Evolutionary conservation across 352 stramenopile species (phyloP), one percentile per base, ranked within the genome.

Genomic region (Thalassiosira hispida): DNA sequence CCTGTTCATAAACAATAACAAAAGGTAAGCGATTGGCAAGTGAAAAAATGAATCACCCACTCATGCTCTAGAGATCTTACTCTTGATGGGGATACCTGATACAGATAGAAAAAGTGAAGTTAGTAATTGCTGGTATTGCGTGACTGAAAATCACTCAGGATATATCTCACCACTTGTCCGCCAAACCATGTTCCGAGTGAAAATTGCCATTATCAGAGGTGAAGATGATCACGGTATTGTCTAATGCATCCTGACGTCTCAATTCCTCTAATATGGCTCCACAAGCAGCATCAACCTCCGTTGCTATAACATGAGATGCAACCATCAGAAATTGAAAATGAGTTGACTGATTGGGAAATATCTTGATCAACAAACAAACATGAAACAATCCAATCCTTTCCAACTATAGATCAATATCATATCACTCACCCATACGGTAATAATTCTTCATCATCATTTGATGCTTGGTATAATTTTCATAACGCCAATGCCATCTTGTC

Each of bases 221-320:
- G 64, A 93, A 91, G 46, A 93, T 90, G 25, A 93, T 88, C n/a
- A 93, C 9, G 0, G 88, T 93, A 49, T 92, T 85, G 42, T 93
- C 61, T n/a, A 84, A 73, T 5, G 78, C 55, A 72, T 65, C 63
- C 74, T 90, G 75, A 12, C 18, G 23, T 72, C 83, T 59, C 55
- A 93, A 63, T 74, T 91, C 79, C 12, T 89, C 72, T 27, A 93
- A 44, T 46, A 93, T 90, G 23, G 57, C 46, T 25, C 71, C 67
- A 27, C 20, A 57, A 42, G 84, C 79, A 12, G 66, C 18, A 77
- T 93, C 88, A 16, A 92, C 81, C 69, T 93, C 83, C 20, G 73
- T 88, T 6, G 68, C 76, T 62, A 18, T 6, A 40, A 25, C 0
- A 5, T 33, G 53, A 20, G 23, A 60, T 60, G 2, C 8, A 46